Evolutionary conservation across 768 basidiomycete species (phyloP).

Genomic region (Suillus discolor): DNA sequence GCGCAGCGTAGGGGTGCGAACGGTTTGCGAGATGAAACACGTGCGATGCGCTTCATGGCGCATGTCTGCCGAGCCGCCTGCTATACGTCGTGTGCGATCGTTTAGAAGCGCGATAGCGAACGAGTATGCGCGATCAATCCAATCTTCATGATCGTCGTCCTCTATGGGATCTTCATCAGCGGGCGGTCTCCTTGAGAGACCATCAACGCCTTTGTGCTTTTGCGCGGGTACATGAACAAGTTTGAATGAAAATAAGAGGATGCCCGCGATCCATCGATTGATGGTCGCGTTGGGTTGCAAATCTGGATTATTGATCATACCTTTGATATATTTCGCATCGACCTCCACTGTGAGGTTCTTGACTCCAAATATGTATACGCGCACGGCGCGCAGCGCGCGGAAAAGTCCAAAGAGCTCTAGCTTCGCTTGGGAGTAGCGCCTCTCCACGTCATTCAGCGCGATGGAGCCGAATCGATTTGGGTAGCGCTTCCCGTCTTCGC

Average conservation of each 20-base stretch:
- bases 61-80: too few relatives aligned
- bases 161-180: not conserved
- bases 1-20: too few relatives aligned
- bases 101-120: not conserved
- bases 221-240: conserved; percentile 30
- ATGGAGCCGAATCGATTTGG: conserved; percentile 42
- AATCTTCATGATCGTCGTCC: not conserved
- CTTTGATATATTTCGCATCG: conserved; percentile 34
- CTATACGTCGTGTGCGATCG: too few relatives aligned
- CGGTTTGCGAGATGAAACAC: too few relatives aligned
- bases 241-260: conserved; percentile 29
- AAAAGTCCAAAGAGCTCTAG: conserved; percentile 28
- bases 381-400: conserved; percentile 18
- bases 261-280: conserved; percentile 29
- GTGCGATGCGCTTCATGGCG: too few relatives aligned
- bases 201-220: not conserved
- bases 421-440: conserved; percentile 24
- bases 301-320: conserved; percentile 37
- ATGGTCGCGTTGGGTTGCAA: conserved; percentile 32
- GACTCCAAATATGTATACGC: conserved; percentile 30
- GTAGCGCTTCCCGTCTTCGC: conserved; percentile 17
- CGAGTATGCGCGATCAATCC: not conserved
- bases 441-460: conserved; percentile 30
- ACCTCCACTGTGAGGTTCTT: conserved; percentile 28
- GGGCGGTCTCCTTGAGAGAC: not conserved